Base-by-base conservation (phyloP, 2,329 filamentous ascomycete species). In the Aspergillus puulaauensis region DNA sequence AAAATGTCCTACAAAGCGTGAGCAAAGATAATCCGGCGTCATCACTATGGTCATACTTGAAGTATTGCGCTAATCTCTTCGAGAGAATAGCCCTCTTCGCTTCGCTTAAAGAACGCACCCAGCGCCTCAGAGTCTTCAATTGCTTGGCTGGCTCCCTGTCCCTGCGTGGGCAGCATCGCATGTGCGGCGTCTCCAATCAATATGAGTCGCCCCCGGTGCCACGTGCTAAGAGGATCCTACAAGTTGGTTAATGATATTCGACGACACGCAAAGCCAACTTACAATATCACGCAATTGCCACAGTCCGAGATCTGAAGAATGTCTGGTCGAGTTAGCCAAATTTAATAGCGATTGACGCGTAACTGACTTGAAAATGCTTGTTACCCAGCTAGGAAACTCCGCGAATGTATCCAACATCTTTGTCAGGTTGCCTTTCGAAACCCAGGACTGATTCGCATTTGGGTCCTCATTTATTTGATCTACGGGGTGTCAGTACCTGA, bases 131-230 rank as follows among this genome's bases (percentile, higher is more conserved):
- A 76, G 52, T 79, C 77, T 61, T 80, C 77, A 21, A 79, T 68
- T 0, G 70, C 71, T 56, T 79, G 76, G 39, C 70, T 75, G 0
- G 75, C 77, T 1, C 77, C 77, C 61, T 79, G 76, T 0, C 75
- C 77, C 58, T 77, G 75, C 0, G 73, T 78, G 0, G 78, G 78
- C 2, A 78, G 65, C 65, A 70, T 74, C 1, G 73, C 69, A 62
- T 77, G 75, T 4, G 73, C 74, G 4, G 73, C 72, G 54, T 77
- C 74, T 0, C 75, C 74, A 9, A 76, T 70, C 12, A 75, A 52
- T 7, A 69, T 66, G 9, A 70, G 62, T 1, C 66, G 61, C 8
- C 62, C 66, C 23, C 47, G 35, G 17, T 21, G 52, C 59, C 59
- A 61, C 4, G 35, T 57, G 3, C 48, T 23, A 14, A 67, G 53